Base-by-base conservation (phyloP, 306 rosid species). In the Malus sieversii region DNA sequence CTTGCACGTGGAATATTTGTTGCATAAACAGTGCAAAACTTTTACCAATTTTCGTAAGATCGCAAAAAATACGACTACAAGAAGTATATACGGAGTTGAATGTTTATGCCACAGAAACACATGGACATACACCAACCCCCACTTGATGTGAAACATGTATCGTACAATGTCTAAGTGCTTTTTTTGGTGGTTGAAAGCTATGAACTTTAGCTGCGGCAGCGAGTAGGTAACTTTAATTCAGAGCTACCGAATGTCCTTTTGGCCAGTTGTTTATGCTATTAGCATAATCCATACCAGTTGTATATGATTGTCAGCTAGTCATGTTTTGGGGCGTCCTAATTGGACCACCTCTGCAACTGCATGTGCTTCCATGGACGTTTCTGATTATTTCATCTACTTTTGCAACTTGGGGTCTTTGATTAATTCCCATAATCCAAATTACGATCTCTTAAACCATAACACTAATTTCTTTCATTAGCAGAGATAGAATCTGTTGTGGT, bases 401-500 rank as follows among this genome's bases (percentile, higher is more conserved):
- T 13, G 55, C 38, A 22, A 65, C 6, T 46, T 64, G 11, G 66
- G 53, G 57, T 72, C 40, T 57, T 22, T 59, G 14, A 23, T 72
- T 48, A 8, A 16, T 48, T 48, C 29, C 42, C 45, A 8, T 42
- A 42, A 42, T 52, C 58, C 18, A 52, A 55, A 22, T 57, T 57
- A 19, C 14, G 3, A 48, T 15, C 18, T 5, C 55, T 1, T 15
- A 4, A 16, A 48, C 16, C 20, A 48, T 16, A 5, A 18, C 8
- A 51, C 55, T 51, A 18, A 5, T 16, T 15, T 15, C 2, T 35
- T 55, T 33, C 51, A 13, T 53, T 12, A 55, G 23, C 80, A 73
- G 93, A 91, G 81, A 87, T 87, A 78, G 95, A 93, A 66, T 93
- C 95, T 0, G 80, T 93, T 73, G 85, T 84, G 79, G 89, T 93